Percentiles rank a stretch among this genome's conserved stretches.
Conservation (phyloP, 257 asterid species). For the Solanum peruvianum region DNA sequence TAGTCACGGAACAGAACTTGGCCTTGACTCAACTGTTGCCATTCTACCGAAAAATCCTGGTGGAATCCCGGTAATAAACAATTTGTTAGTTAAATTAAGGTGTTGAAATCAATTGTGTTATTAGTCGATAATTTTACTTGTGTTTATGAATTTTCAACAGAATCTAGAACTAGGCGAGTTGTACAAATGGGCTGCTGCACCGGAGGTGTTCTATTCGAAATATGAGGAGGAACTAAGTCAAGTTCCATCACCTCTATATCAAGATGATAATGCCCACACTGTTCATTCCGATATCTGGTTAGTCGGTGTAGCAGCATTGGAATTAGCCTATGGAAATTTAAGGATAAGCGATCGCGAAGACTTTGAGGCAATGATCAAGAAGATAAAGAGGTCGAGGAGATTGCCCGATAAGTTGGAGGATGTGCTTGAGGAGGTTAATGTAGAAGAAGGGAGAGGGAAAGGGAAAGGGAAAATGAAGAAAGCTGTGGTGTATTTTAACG, state of each 20-base stretch:
- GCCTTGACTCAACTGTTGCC: neutral
- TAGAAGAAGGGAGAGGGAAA: neutral
- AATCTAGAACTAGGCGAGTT: neutral
- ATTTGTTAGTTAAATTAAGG: neutral
- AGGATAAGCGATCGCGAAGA: neutral
- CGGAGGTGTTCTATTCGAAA: neutral
- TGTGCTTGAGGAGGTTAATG: neutral
- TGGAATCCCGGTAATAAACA: neutral
- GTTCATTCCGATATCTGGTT: neutral
- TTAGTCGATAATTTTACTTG: neutral
- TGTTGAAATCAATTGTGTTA: neutral
- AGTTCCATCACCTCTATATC: neutral
- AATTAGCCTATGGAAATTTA: neutral
- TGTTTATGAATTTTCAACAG: neutral
- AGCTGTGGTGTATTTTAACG: neutral
- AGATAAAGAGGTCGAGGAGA: neutral
- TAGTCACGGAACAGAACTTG: neutral
- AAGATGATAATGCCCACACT: neutral
- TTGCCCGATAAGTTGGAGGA: neutral
- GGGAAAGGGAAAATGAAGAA: neutral
- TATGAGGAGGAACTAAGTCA: neutral
- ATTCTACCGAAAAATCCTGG: neutral
- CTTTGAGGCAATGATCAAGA: neutral
- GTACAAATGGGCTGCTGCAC: neutral
- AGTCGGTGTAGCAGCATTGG: neutral